phyloP scores from a whole-genome alignment of 345 rosid genomes.

The Pugionium cornutum region DNA sequence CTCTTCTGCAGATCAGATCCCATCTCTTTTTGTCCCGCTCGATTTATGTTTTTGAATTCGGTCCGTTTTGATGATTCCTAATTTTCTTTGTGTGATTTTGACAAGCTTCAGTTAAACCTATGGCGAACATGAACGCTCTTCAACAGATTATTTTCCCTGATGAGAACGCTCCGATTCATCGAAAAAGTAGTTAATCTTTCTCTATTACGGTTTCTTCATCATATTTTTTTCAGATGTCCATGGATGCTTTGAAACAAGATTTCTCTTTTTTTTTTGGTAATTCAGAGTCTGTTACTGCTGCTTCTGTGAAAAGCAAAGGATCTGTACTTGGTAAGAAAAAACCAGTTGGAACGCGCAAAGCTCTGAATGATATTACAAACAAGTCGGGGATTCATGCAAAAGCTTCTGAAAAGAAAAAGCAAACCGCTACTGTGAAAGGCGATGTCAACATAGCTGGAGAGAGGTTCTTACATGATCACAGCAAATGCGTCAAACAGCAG shows the following conservation, averaged over 20 bases:
- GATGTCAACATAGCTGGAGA: constrained; percentile 51
- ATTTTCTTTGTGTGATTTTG: background rate
- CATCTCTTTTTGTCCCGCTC: too few relatives aligned
- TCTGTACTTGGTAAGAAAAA: constrained; percentile 47
- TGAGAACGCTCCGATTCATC: constrained; percentile 41
- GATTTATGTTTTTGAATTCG: too few relatives aligned
- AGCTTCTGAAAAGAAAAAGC: constrained; percentile 42
- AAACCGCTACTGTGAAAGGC: constrained; percentile 7
- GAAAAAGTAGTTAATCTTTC: constrained; percentile 18
- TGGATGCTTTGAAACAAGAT: constrained; percentile 6
- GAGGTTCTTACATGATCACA: constrained; percentile 53
- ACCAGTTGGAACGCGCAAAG: constrained; percentile 47
- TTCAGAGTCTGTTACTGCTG: constrained; percentile 33
- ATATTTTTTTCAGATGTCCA: too few relatives aligned
- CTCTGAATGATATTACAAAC: constrained; percentile 61
- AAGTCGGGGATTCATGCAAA: constrained; percentile 39
- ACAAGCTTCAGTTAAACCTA: background rate
- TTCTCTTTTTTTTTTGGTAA: background rate
- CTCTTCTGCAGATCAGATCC: background rate
- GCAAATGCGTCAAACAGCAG: constrained; percentile 51
- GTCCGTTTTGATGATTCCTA: too few relatives aligned
- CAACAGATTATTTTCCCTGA: constrained; percentile 35
- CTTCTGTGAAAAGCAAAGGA: constrained; percentile 41
- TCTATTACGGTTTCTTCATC: background rate
- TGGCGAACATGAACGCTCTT: constrained; percentile 39